Evolutionary conservation across 441 rosid species (phyloP).

Genomic region (Arabidopsis hybrid): DNA sequence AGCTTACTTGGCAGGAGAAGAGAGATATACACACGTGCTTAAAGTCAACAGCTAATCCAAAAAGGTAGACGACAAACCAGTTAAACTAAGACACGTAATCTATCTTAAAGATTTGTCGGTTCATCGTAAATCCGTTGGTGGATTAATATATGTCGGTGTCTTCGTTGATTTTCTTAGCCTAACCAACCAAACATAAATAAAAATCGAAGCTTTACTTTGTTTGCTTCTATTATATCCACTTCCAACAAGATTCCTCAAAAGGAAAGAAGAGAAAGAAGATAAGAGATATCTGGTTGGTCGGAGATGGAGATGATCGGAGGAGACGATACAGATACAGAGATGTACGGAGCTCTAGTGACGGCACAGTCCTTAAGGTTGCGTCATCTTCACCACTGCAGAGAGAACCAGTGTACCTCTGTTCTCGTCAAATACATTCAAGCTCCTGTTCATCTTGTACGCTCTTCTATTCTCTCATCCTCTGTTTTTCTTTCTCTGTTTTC

Average conservation of each 20-base stretch:
- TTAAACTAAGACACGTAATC: neutral
- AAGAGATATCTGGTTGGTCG: neutral
- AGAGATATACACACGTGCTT: slow-evolving; percentile 2
- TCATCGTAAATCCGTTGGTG: neutral
- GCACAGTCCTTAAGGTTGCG: slow-evolving; percentile 70
- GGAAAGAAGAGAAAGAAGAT: too few species aligned
- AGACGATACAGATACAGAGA: slow-evolving; percentile 18
- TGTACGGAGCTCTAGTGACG: slow-evolving; percentile 57
- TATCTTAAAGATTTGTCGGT: slow-evolving; percentile 26
- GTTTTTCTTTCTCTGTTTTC: neutral
- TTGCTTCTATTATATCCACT: slow-evolving; percentile 23
- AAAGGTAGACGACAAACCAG: neutral
- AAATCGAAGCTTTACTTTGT: neutral
- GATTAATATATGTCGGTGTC: slow-evolving; percentile 64
- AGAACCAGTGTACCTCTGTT: slow-evolving; percentile 81
- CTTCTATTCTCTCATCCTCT: neutral
- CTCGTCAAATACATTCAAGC: slow-evolving; percentile 85
- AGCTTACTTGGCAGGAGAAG: slow-evolving; percentile 30
- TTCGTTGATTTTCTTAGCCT: slow-evolving; percentile 47
- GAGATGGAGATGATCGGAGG: slow-evolving; percentile 55
- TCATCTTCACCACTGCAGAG: slow-evolving; percentile 62
- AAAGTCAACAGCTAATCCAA: slow-evolving; percentile 26
- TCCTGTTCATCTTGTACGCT: slow-evolving; percentile 73
- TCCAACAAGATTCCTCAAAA: neutral
- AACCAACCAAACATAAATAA: slow-evolving; percentile 19